Base-by-base conservation (phyloP, 176 grass and related monocot species). In the Calamus simplicifolius region DNA sequence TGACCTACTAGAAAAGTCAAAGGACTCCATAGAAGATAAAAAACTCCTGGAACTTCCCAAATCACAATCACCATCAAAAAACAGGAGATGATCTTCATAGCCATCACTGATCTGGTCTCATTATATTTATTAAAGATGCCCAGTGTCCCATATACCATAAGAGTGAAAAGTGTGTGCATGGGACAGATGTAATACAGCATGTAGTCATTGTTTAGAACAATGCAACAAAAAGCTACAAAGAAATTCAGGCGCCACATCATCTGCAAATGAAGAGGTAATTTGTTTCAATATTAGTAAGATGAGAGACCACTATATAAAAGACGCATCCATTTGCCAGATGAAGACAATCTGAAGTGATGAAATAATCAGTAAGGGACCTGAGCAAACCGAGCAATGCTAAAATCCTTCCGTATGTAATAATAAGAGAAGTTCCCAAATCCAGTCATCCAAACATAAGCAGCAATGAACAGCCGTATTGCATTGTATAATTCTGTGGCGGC, bases 101-200 rank as follows among this genome's bases (percentile, higher is more conserved):
- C 31, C 66, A 79, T 79, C 28, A 79, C 68, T 26, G 51, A 55
- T 72, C 51, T 64, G 43, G 66, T 72, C 49, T 79, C 76, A 66
- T 79, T 79, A 64, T 79, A 79, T 49, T 79, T 70, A 56, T 72
- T 72, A 62, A 79, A 72, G 29, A 79, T 51, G 43, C 68, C 76
- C 51, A 79, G 51, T 28, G 68, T 79, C 28, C 59, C 76, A 66
- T 72, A 79, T 50, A 79, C 43, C 76, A 79, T 79, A 49, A 81
- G 56, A 27, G 86, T 66, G 25, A 66, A 66, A 16, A 66, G 56
- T 0, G 89, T 92, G 65, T 92, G 88, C 88, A 92, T 87, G 51
- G 88, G 88, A 59, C 88, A 92, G 48, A 92, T 92, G 74, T 95
- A 95, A 48, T 95, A 95, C 6, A 95, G 54, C 75, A 82, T 89